Conservation (phyloP, 1,284 basidiomycete species). For the Phellinidium pouzarii region DNA sequence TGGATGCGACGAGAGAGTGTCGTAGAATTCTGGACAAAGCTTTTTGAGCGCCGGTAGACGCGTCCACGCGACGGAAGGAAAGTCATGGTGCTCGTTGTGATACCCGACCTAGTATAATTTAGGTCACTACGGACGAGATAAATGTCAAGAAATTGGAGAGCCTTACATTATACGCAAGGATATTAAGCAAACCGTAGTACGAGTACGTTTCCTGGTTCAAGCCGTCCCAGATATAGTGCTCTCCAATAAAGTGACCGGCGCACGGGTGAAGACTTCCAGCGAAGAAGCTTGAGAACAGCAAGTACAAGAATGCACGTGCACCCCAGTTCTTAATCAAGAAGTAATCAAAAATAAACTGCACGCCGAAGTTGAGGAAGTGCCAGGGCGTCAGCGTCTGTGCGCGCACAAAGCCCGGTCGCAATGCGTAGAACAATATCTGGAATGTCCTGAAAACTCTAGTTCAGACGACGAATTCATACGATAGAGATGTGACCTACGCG, state of each 20-base stretch:
- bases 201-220: constrained; percentile 92
- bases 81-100: constrained; percentile 99
- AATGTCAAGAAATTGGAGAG: constrained; percentile 1
- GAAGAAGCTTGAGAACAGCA: constrained; percentile 87
- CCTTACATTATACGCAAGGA: constrained; percentile 89
- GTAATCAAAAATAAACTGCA: constrained; percentile 71
- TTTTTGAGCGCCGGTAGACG: constrained; percentile 78
- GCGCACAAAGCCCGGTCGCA: constrained; percentile 92
- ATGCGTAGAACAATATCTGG: constrained; percentile 96
- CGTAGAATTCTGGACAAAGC: constrained; percentile 92
- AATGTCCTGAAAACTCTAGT: constrained; percentile 65
- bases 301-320: constrained; percentile 66
- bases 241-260: constrained; percentile 96
- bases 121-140: constrained; percentile 5
- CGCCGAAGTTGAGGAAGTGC: constrained; percentile 75
- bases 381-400: constrained; percentile 76
- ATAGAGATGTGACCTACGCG: constrained; percentile 50
- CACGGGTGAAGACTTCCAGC: constrained; percentile 93
- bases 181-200: constrained; percentile 91
- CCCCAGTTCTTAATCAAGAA: constrained; percentile 61
- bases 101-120: constrained; percentile 75
- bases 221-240: constrained; percentile 92
- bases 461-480: not conserved
- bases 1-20: constrained; percentile 78
- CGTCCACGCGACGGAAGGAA: constrained; percentile 95